phyloP scores from a whole-genome alignment of 78 protist species.

The Anaeramoeba flamelloides region DNA sequence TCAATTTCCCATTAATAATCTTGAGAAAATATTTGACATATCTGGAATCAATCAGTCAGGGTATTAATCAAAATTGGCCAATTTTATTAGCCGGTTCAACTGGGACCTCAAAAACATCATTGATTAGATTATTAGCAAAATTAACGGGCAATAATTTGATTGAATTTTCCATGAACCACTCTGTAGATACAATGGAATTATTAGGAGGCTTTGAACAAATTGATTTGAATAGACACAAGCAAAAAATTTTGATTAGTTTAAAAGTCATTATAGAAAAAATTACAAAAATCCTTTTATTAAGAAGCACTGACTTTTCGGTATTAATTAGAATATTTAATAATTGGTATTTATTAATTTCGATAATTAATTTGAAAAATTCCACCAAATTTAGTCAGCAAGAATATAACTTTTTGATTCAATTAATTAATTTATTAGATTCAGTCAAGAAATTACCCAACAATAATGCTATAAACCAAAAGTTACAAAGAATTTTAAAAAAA shows the following conservation, averaged over 20 bases:
- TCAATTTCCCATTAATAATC: not conserved
- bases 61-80: not conserved
- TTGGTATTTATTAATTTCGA: too few species aligned
- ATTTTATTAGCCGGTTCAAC: not conserved
- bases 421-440: too few species aligned
- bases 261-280: not conserved
- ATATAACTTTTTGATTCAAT: not conserved
- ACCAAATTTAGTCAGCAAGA: too few species aligned
- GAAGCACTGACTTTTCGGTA: not conserved
- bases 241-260: not conserved
- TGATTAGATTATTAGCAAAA: constrained; percentile 49
- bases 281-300: not conserved
- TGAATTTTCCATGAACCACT: constrained; percentile 57
- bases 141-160: constrained; percentile 46
- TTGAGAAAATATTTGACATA: not conserved
- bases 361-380: too few species aligned
- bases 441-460: too few species aligned
- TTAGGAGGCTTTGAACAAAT: constrained; percentile 74
- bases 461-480: not conserved
- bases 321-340: too few species aligned
- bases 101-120: not conserved
- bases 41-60: not conserved
- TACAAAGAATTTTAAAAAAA: not conserved
- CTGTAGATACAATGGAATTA: constrained; percentile 66
- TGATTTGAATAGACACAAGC: constrained; percentile 30